Evolutionary conservation across 1,284 basidiomycete species (phyloP), one percentile per base, ranked within the genome.

Genomic region (Leucoagaricus sp.): DNA sequence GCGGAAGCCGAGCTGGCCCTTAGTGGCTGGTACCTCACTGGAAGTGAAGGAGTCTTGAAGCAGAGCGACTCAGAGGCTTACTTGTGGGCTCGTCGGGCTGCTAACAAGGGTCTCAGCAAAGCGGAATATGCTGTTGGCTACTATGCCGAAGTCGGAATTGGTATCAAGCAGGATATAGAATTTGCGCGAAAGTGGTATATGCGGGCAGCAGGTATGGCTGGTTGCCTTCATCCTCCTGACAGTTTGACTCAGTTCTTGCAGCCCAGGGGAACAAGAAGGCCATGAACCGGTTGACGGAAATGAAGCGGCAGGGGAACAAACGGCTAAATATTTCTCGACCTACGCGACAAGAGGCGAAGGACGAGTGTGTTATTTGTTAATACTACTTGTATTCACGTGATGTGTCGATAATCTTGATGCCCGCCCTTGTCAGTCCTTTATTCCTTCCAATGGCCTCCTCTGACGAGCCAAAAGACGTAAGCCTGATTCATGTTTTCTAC

Each of bases 181-280:
- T 91, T 96, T 70, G 95, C 97, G 17, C 98, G 97, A 75, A 82
- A 93, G 65, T 99, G 96, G 96, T 99, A 99, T 73, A 96, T 97
- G 93, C 86, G 97, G 42, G 93, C 95, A 47, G 94, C 95, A 61
- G 93, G 94, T 96, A 64, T 60, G 90, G 82, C 4, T 33, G 31
- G 31, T 33, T 8, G 7, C 7, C 7, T 28, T 31, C 26, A 29
- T 9, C n/a, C 15, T n/a, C 12, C 34, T 53, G 49, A 53, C 47
- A 34, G 21, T 54, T 21, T 44, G 4, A 53, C 57, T 64, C n/a
- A 67, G 62, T 53, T 40, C 51, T 12, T 23, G 15, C 65, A 94
- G 94, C 93, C 10, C 94, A 96, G 82, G 93, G 93, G 21, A 96
- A 97, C 74, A 94, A 94, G 71, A 85, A 94, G 36, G 94, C 94